Conservation (phyloP, 306 rosid species). For the Mimosa pudica region DNA sequence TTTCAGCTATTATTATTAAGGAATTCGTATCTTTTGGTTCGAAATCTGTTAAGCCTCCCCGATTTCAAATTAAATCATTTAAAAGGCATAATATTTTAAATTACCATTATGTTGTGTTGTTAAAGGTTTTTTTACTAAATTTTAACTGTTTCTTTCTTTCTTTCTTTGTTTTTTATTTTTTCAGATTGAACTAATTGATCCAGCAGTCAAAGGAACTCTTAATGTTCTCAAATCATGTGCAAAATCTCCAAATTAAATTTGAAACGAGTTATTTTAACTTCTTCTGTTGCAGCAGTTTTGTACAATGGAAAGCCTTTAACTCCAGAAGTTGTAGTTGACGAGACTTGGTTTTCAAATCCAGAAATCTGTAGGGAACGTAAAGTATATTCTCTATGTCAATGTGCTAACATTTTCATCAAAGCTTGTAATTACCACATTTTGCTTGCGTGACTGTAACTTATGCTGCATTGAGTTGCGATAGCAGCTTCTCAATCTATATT, state of each 20-base stretch:
- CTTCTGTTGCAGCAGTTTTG: background rate
- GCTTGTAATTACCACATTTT: background rate
- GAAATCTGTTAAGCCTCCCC: background rate
- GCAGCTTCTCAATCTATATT: background rate
- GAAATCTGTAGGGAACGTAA: constrained; percentile 4
- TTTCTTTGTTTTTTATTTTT: background rate
- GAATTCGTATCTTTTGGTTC: background rate
- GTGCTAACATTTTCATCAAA: background rate
- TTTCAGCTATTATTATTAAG: background rate
- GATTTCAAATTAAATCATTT: background rate
- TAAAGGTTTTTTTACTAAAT: background rate
- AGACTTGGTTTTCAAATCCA: constrained; percentile 23
- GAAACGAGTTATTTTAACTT: constrained; percentile 23
- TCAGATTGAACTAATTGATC: constrained; percentile 24
- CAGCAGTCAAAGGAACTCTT: constrained; percentile 17
- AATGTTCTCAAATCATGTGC: constrained; percentile 33
- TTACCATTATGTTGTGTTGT: background rate
- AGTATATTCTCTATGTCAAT: background rate
- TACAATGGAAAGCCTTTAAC: background rate
- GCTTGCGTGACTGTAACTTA: background rate
- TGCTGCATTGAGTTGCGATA: background rate
- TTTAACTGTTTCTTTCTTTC: background rate
- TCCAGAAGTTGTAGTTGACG: constrained; percentile 26
- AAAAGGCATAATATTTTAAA: background rate
- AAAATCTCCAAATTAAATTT: background rate